Percentiles rank a stretch among this genome's conserved stretches.
These are phyloP conservation scores for Aspergillus fumigatus DNA, from an alignment of 2,329 filamentous ascomycete genomes.

Conservation along the genomic window DNA sequence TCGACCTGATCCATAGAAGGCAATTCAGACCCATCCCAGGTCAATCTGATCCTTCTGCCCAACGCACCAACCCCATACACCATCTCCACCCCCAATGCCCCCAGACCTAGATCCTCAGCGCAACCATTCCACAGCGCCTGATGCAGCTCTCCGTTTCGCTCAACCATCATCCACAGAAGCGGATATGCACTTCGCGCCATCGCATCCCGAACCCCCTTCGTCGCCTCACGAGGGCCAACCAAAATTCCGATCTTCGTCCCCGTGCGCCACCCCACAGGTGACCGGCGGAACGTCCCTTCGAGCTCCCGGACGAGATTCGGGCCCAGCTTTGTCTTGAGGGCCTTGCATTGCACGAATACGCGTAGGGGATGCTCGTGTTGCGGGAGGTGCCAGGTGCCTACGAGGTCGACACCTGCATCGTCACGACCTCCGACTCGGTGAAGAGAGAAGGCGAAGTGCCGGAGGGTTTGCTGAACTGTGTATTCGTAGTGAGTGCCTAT, in stretches of 20 bases:
- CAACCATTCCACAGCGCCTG: conserved; percentile 45
- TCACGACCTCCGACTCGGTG: conserved; percentile 43
- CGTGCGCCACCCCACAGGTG: conserved; percentile 68
- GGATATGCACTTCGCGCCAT: conserved; percentile 64
- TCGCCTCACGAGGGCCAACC: conserved; percentile 65
- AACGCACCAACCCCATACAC: conserved; percentile 21
- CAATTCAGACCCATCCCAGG: conserved; percentile 35
- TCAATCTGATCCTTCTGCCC: conserved; percentile 24
- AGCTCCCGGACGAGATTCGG: conserved; percentile 45
- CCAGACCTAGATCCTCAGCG: conserved; percentile 36
- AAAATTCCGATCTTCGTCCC: conserved; percentile 65
- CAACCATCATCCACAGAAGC: conserved; percentile 58
- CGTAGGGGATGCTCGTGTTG: conserved; percentile 30
- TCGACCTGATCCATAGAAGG: conserved; percentile 31
- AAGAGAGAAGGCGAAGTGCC: conserved; percentile 36
- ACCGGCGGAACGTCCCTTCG: conserved; percentile 66
- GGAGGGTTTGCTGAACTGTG: conserved; percentile 37
- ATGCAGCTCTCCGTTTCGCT: conserved; percentile 31
- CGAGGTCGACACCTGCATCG: conserved; percentile 45
- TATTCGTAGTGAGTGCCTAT: conserved; percentile 47
- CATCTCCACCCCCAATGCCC: conserved; percentile 35
- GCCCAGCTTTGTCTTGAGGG: conserved; percentile 37
- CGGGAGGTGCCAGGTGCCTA: conserved; percentile 44
- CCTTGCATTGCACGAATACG: conserved; percentile 46
- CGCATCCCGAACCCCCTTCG: conserved; percentile 71